Percentiles rank a stretch among this genome's conserved stretches.
These are phyloP conservation scores for Kurtzmaniella quercitrusa DNA, from an alignment of 1,139 yeast species.

Conservation along the genomic window DNA sequence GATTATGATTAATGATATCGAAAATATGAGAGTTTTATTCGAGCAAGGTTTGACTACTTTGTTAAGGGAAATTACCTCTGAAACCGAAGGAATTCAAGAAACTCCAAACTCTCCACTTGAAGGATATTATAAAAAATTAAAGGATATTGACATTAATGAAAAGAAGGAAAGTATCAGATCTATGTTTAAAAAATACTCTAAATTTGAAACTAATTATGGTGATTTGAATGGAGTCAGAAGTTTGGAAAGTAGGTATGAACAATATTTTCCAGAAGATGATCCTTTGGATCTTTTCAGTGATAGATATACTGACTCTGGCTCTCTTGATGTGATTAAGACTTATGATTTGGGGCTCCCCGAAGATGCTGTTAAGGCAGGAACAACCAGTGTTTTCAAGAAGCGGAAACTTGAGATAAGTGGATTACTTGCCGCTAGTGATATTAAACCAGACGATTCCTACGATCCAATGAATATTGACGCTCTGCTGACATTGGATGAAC, in stretches of 20 bases:
- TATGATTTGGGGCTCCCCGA: constrained; percentile 37
- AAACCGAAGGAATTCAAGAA: constrained; percentile 16
- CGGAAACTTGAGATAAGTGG: constrained; percentile 7
- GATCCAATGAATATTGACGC: constrained; percentile 3
- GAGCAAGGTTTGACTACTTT: constrained; percentile 49
- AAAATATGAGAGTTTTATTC: constrained; percentile 77
- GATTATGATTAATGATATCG: constrained; percentile 67
- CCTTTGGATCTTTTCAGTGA: constrained; percentile 38
- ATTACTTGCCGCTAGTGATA: background rate
- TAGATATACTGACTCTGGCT: constrained; percentile 37
- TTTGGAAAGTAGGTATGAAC: constrained; percentile 63
- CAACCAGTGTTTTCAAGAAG: constrained; percentile 8
- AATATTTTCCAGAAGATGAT: constrained; percentile 60
- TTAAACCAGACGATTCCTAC: constrained; percentile 3
- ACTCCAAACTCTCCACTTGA: constrained; percentile 19
- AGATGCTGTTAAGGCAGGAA: constrained; percentile 6
- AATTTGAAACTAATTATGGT: constrained; percentile 40
- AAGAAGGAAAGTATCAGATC: constrained; percentile 23
- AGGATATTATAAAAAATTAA: constrained; percentile 16
- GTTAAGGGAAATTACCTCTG: constrained; percentile 30
- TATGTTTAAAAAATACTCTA: constrained; percentile 19
- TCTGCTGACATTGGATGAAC: constrained; percentile 9
- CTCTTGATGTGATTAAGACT: constrained; percentile 40
- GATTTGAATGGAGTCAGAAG: constrained; percentile 64
- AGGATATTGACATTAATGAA: constrained; percentile 17